Conservation (phyloP, 2,329 filamentous ascomycete genomes). For the Zymoseptoria crescenta region DNA sequence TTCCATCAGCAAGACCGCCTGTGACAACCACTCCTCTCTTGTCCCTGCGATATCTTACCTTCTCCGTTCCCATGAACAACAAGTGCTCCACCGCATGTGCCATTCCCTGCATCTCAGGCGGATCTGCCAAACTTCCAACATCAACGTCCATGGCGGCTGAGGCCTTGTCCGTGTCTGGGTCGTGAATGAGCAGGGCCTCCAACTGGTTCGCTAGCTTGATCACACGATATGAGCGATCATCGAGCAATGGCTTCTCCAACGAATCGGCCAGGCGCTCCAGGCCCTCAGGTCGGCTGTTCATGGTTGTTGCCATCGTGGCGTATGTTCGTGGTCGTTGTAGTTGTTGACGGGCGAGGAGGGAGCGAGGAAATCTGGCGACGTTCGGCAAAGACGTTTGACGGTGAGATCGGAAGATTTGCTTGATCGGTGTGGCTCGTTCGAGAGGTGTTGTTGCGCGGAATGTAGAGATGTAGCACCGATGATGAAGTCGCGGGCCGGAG, state of each 20-base stretch:
- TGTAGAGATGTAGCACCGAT: not conserved
- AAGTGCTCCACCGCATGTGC: conserved; percentile 94
- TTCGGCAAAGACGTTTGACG: not conserved
- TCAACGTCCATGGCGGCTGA: conserved; percentile 93
- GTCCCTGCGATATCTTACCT: conserved; percentile 43
- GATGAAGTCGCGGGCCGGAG: not conserved
- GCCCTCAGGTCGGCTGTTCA: conserved; percentile 18
- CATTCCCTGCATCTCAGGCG: conserved; percentile 84
- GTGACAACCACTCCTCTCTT: not conserved
- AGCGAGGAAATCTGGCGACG: not conserved
- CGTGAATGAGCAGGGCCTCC: conserved; percentile 86
- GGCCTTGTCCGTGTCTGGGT: conserved; percentile 92
- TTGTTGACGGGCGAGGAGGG: not conserved
- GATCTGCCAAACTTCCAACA: conserved; percentile 91
- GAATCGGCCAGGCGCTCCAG: conserved; percentile 49
- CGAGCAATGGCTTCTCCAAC: conserved; percentile 74
- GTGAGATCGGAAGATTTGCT: not conserved
- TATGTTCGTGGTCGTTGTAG: not conserved
- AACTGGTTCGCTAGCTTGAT: conserved; percentile 78
- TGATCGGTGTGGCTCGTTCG: not conserved
- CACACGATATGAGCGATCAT: conserved; percentile 82
- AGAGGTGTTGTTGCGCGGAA: not conserved
- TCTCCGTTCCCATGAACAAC: conserved; percentile 97
- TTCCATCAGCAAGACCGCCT: conserved; percentile 8
- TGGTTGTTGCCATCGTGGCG: conserved; percentile 6